These are phyloP conservation scores for Westerdykella aurantiaca DNA, from an alignment of 2,329 filamentous ascomycete species.

Conservation along the genomic window DNA sequence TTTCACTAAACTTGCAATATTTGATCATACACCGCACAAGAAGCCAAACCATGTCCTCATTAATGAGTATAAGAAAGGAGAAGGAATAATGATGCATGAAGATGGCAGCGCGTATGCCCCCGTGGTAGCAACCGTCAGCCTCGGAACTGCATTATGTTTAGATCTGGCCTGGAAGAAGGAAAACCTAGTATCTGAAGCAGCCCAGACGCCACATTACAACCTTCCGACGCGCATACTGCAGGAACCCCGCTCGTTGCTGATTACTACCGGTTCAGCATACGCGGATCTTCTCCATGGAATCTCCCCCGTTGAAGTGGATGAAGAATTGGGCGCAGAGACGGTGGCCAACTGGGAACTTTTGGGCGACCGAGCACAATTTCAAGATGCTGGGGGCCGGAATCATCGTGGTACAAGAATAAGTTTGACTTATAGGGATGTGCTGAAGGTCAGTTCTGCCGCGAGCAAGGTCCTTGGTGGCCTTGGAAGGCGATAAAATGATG, in stretches of 20 bases:
- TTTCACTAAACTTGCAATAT: conserved; percentile 46
- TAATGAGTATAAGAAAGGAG: conserved; percentile 81
- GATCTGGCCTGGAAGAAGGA: conserved; percentile 55
- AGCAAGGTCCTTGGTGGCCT: conserved; percentile 27
- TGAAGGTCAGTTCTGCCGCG: conserved; percentile 40
- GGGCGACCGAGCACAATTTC: conserved; percentile 37
- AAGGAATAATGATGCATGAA: conserved; percentile 98
- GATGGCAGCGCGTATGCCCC: conserved; percentile 83
- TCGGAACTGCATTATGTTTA: conserved; percentile 71
- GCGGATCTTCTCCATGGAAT: conserved; percentile 71
- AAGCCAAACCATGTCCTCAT: conserved; percentile 86
- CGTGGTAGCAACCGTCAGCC: conserved; percentile 83
- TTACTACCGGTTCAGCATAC: conserved; percentile 66
- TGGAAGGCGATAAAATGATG: conserved; percentile 3
- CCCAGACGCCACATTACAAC: conserved; percentile 6
- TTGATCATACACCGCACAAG: conserved; percentile 62
- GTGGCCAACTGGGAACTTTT: conserved; percentile 66
- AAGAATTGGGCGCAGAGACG: conserved; percentile 54
- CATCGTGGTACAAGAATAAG: conserved; percentile 60
- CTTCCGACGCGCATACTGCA: conserved; percentile 60
- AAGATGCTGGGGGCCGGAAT: conserved; percentile 48
- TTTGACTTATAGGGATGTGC: conserved; percentile 80
- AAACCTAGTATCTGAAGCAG: background rate
- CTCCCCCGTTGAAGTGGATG: conserved; percentile 58
- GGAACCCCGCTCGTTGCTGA: conserved; percentile 72